Base-by-base conservation (phyloP, 1,284 basidiomycete species). In the Melampsora americana region DNA sequence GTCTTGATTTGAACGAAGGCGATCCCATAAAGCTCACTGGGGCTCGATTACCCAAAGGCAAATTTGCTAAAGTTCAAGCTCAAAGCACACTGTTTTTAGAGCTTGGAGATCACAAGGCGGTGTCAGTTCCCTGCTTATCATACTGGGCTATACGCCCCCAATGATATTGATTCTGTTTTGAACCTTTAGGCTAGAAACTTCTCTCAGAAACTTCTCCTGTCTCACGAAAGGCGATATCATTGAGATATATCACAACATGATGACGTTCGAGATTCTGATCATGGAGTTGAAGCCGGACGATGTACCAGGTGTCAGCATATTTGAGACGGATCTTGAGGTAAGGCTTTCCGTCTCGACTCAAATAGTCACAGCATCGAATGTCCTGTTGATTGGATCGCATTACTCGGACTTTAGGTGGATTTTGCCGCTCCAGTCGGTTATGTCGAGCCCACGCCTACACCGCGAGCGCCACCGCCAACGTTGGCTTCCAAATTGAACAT, bases 401-500 rank as follows among this genome's bases (percentile, higher is more conserved):
- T 50, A 26, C 16, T 16, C 35, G 16, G 5, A 53, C 4, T 23
- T 53, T 66, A 82, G 81, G 87, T 88, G 76, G 87, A 88, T 80
- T 88, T 88, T 80, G 87, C 85, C 0, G 82, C 87, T 6, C 87
- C 87, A 0, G 84, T 86, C 67, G 87, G 87, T 39, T 89, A 89
- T 79, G 92, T 95, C 28, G 96, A 99, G 83, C 96, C 95, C 0
- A 89, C 92, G 79, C 88, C 90, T 56, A 90, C 90, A 6, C 91
- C 91, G 71, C 87, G 91, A 1, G 88, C 89, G 1, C 90, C 94
- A 1, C 89, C 90, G 11, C 84, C 91, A 11, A 98, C 95, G 1
- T 98, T 99, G 95, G 95, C 95, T 0, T 92, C 91, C 69, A 98
- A 97, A 84, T 88, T 98, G 74, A 94, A 94, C 83, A 98, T 99